Percentiles rank a stretch among this genome's conserved stretches.
Evolutionary conservation across 2,329 filamentous ascomycete species (phyloP).

Genomic region (Epichloe hybrida): DNA sequence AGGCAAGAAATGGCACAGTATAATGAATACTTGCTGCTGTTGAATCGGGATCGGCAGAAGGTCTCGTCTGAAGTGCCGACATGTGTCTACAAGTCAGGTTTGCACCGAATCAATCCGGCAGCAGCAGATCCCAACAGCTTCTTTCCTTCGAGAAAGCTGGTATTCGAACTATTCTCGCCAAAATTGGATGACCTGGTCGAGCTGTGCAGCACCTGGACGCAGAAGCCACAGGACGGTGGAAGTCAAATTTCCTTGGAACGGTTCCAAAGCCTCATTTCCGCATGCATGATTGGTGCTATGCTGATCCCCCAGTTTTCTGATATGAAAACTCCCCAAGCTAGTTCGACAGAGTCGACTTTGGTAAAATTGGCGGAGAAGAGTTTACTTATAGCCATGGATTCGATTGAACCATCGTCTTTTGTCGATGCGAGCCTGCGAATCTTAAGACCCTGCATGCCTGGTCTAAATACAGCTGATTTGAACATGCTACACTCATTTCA

Average conservation of each 20-base stretch:
- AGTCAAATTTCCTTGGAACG: conserved; percentile 37
- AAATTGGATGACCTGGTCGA: conserved; percentile 36
- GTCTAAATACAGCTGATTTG: conserved; percentile 24
- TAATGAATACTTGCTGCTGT: conserved; percentile 41
- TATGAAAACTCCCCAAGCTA: conserved; percentile 33
- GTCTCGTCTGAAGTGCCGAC: neutral
- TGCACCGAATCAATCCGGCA: conserved; percentile 7
- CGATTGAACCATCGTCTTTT: conserved; percentile 32
- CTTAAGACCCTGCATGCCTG: conserved; percentile 33
- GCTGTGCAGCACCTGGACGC: conserved; percentile 34
- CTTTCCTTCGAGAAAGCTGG: conserved; percentile 33
- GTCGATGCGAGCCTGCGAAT: conserved; percentile 32
- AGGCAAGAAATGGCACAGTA: conserved; percentile 30
- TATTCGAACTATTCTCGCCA: conserved; percentile 39
- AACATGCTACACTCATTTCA: conserved; percentile 24
- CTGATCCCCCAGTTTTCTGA: conserved; percentile 34
- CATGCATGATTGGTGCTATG: conserved; percentile 30
- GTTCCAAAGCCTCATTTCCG: conserved; percentile 37
- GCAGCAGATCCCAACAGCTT: conserved; percentile 19
- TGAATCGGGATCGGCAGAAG: conserved; percentile 24
- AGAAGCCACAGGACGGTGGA: conserved; percentile 29
- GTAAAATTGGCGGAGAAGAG: conserved; percentile 27
- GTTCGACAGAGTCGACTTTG: conserved; percentile 32
- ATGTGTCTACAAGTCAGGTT: conserved; percentile 2
- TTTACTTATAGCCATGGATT: conserved; percentile 26